A percentile compares a stretch with the other conserved stretches of the same genome.
These are phyloP conservation scores for Mucor racemosus DNA, from an alignment of 371 early-diverging fungal species.

Conservation along the genomic window DNA sequence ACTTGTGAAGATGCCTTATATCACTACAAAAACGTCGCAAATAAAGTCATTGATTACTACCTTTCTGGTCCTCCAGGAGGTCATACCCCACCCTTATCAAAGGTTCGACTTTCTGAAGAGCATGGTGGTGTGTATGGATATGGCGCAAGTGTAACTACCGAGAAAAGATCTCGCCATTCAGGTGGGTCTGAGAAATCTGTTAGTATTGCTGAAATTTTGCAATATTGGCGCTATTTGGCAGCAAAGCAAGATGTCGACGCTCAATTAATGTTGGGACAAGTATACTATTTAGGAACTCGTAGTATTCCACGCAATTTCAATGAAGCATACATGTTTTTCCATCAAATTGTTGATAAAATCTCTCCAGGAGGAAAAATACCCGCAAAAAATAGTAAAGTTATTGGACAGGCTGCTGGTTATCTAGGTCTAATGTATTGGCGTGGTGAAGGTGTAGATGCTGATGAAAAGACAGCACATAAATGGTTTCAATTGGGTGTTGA, in stretches of 20 bases:
- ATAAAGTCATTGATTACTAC: slow-evolving; percentile 74
- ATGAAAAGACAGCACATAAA: slow-evolving; percentile 62
- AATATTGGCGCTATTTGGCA: slow-evolving; percentile 79
- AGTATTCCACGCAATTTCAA: slow-evolving; percentile 67
- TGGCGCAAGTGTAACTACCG: slow-evolving; percentile 62
- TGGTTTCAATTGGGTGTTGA: slow-evolving; percentile 80
- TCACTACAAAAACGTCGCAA: slow-evolving; percentile 84
- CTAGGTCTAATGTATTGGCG: slow-evolving; percentile 90
- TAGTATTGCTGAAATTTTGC: slow-evolving; percentile 78
- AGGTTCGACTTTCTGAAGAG: slow-evolving; percentile 77
- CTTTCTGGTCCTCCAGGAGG: slow-evolving; percentile 87
- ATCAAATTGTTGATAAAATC: slow-evolving; percentile 45
- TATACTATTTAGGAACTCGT: slow-evolving; percentile 81
- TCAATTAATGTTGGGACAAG: slow-evolving; percentile 73
- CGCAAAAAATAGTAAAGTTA: slow-evolving; percentile 33
- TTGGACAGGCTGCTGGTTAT: slow-evolving; percentile 78
- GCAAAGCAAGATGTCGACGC: slow-evolving; percentile 58
- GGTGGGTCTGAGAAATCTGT: slow-evolving; percentile 36
- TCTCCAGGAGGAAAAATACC: slow-evolving; percentile 32
- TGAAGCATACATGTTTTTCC: slow-evolving; percentile 66
- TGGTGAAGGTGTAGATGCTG: slow-evolving; percentile 82
- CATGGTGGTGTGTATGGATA: slow-evolving; percentile 85
- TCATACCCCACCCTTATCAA: slow-evolving; percentile 67
- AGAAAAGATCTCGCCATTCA: slow-evolving; percentile 23
- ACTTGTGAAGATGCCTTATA: slow-evolving; percentile 78